Conservation (phyloP, 1,284 basidiomycete genomes). For the Sporisorium iseilematis-ciliati region DNA sequence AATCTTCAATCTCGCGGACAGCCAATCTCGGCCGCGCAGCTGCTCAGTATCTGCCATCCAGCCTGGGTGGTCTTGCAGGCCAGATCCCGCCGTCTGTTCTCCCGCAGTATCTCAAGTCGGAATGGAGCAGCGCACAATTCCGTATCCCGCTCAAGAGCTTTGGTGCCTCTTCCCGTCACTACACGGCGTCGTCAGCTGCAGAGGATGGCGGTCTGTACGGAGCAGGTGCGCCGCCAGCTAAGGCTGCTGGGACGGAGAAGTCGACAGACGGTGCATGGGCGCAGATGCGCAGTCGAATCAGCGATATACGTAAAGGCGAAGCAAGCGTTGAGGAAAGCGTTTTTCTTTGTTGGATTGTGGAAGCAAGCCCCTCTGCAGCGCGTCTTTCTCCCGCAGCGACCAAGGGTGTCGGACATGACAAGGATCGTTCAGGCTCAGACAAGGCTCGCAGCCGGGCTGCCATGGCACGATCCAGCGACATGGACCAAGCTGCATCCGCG, state of each 20-base stretch:
- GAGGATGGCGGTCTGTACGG: slow-evolving; percentile 19
- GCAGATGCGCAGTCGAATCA: slow-evolving; percentile 55
- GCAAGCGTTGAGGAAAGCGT: slow-evolving; percentile 56
- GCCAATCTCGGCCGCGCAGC: slow-evolving; percentile 37
- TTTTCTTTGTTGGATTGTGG: slow-evolving; percentile 56
- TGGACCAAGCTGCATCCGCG: background rate
- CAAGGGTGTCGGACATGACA: background rate
- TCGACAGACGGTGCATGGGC: slow-evolving; percentile 64
- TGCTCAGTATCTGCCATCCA: slow-evolving; percentile 47
- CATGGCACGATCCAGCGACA: background rate
- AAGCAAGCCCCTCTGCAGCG: slow-evolving; percentile 1
- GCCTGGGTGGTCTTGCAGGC: slow-evolving; percentile 43
- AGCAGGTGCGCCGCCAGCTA: slow-evolving; percentile 1
- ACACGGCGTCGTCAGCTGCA: slow-evolving; percentile 8
- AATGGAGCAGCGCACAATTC: slow-evolving; percentile 63
- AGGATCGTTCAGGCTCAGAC: slow-evolving; percentile 2
- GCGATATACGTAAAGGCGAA: slow-evolving; percentile 61
- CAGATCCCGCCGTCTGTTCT: slow-evolving; percentile 55
- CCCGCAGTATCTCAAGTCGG: slow-evolving; percentile 60
- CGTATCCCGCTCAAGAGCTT: slow-evolving; percentile 59
- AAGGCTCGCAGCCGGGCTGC: slow-evolving; percentile 4
- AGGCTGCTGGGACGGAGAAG: slow-evolving; percentile 31
- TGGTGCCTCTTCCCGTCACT: slow-evolving; percentile 36
- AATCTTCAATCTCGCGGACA: slow-evolving; percentile 18
- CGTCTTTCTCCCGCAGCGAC: background rate